Base-by-base conservation (phyloP, 306 rosid genomes). In the Corylus avellana region DNA sequence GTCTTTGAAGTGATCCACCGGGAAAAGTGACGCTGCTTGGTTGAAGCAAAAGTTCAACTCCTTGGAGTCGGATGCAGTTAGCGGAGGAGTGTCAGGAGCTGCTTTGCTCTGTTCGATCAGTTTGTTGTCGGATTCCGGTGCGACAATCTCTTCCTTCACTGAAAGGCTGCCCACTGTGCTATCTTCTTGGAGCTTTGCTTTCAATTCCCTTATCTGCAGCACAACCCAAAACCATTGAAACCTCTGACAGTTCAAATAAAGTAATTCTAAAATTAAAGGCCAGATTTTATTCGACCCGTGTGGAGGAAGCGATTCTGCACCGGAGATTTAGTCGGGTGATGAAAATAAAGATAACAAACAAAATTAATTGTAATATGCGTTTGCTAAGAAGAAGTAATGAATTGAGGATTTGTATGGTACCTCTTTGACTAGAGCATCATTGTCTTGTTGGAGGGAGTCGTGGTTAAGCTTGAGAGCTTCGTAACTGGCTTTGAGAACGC, bases 151-250 rank as follows among this genome's bases (percentile, higher is more conserved):
- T 78, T 88, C 90, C 72, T 95, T 91, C 75, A 91, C 96, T 0
- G 92, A 90, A 37, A 66, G 81, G 82, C 81, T 85, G 75, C 90
- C 91, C 73, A 88, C 96, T 0, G 86, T 84, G 46, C 78, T 77
- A 6, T 90, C 93, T 20, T 89, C 89, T 46, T 81, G 74, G 32
- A 89, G 29, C 77, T 90, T 93, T 1, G 89, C 75, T 81, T 91
- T 95, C 94, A 95, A 79, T 75, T 91, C 98, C 84, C 83, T 87
- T 44, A 95, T 85, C 99, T 95, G 86, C 63, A 79, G 61, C 69
- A 72, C 35, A 56, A 73, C 0, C 49, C 46, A 20, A 72, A 71
- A 10, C 22, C 53, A 12, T 35, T 7, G 12, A 74, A 47, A 75
- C 42, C n/a, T 16, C 13, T 22, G 39, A 55, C 5, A 42, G 46